phyloP scores from a whole-genome alignment of 768 basidiomycete species.

The Pleurotus giganteus region DNA sequence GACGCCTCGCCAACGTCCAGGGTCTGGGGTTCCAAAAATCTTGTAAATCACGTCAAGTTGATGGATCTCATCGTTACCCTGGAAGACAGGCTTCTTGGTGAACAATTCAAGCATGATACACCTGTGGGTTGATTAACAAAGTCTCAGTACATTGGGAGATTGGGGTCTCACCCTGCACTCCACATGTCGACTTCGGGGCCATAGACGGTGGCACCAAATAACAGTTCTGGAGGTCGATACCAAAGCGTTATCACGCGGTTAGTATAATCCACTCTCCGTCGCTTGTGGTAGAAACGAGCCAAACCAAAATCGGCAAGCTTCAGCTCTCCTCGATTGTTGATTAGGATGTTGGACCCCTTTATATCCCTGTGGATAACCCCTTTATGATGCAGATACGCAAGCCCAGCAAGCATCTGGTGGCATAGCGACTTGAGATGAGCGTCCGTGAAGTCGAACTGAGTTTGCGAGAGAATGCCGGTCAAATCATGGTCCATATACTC shows the following conservation, averaged over 20 bases:
- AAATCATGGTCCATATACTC: constrained; percentile 99
- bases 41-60: constrained; percentile 93
- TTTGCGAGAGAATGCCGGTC: constrained; percentile 91
- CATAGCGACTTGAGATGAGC: constrained; percentile 95
- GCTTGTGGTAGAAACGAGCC: constrained; percentile 93
- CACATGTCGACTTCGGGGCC: constrained; percentile 99
- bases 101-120: constrained; percentile 99
- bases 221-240: constrained; percentile 95
- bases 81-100: constrained; percentile 95
- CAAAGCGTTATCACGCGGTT: constrained; percentile 98
- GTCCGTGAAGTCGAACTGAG: constrained; percentile 77
- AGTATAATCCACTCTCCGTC: constrained; percentile 90
- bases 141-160: background rate
- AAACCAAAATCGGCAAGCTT: constrained; percentile 98
- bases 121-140: constrained; percentile 39
- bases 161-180: constrained; percentile 84
- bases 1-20: constrained; percentile 80
- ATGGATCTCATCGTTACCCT: constrained; percentile 96
- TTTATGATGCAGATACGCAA: constrained; percentile 94
- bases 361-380: constrained; percentile 98
- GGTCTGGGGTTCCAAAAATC: constrained; percentile 85
- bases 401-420: constrained; percentile 91
- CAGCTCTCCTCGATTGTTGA: constrained; percentile 88
- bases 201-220: constrained; percentile 95
- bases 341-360: constrained; percentile 97